Base-by-base conservation (phyloP, 179 eudicot species). In the Beta corolliflora region DNA sequence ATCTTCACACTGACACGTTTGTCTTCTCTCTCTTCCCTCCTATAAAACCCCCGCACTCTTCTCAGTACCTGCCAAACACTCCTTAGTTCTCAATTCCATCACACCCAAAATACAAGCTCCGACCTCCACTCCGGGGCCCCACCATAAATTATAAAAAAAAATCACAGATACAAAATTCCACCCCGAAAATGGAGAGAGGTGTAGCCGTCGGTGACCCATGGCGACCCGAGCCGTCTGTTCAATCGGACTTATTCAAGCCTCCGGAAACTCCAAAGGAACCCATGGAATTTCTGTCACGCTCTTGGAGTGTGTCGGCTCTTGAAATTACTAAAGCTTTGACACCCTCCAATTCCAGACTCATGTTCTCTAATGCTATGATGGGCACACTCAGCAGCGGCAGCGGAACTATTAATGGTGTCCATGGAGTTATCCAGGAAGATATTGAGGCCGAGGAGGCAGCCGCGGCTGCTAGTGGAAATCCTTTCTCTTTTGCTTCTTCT, bases 211-310 rank as follows among this genome's bases (percentile, higher is more conserved):
- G 83, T 0, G 85, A 82, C 13, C 77, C 76, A 46, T 87, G 90
- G 90, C 56, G 88, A 52, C 85, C 82, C 45, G 82, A 77, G 75
- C 71, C 83, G 15, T 31, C 71, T 5, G 15, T 31, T 3, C 67
- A 78, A 8, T 65, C 84, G 75, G 85, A 80, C 29, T 79, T 77
- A 1, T 90, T 83, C 84, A 83, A 88, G 64, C 95, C 97, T 7
- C 95, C 94, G 3, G 99, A 94, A 75, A 94, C 93, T 5, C 93
- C 96, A 0, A 84, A 55, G 3, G 98, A 96, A 80, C 91, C 99
- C 23, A 96, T 96, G 98, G 98, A 96, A 87, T 96, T 91, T 45
- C 87, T 96, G 9, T 92, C 99, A 3, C 92, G 99, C 12, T 96
- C 99, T 0, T 96, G 99, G 99, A 92, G 97, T 45, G 76, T 89